A percentile compares a stretch with the other conserved stretches of the same genome.
phyloP scores from a whole-genome alignment of 2,329 filamentous ascomycete species.

The Calonectria leucothoes region DNA sequence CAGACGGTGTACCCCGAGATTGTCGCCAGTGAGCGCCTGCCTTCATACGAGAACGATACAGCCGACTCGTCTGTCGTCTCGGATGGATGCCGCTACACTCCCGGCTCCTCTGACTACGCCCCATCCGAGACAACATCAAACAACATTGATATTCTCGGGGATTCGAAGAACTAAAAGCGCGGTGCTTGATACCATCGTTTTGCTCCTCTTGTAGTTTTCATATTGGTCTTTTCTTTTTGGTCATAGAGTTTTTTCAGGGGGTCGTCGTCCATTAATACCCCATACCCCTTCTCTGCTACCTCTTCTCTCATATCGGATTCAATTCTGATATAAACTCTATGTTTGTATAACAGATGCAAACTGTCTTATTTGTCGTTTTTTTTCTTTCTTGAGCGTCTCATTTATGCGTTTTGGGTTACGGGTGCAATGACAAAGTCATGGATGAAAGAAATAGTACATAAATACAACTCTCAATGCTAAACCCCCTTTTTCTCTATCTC shows the following conservation, averaged over 20 bases:
- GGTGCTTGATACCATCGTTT: not conserved
- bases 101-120: slow-evolving; percentile 44
- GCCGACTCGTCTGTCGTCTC: slow-evolving; percentile 51
- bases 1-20: slow-evolving; percentile 37
- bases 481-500: slow-evolving; percentile 10
- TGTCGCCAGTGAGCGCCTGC: slow-evolving; percentile 50
- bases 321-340: not conserved
- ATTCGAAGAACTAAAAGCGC: slow-evolving; percentile 35
- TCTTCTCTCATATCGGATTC: not conserved
- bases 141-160: slow-evolving; percentile 36
- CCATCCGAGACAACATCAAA: slow-evolving; percentile 35
- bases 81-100: slow-evolving; percentile 56
- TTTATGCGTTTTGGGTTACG: slow-evolving; percentile 23
- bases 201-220: slow-evolving; percentile 10
- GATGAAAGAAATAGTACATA: slow-evolving; percentile 27
- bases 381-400: slow-evolving; percentile 15
- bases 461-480: slow-evolving; percentile 29
- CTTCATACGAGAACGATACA: slow-evolving; percentile 53
- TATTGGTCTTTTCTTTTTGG: slow-evolving; percentile 17
- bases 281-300: not conserved
- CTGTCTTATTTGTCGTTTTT: slow-evolving; percentile 21
- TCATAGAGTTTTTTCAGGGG: slow-evolving; percentile 23
- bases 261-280: slow-evolving; percentile 21
- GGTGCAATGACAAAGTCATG: slow-evolving; percentile 17
- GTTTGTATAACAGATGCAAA: slow-evolving; percentile 15